Evolutionary conservation across 2,329 filamentous ascomycete species (phyloP).

Genomic region (Colletotrichum graminicola): DNA sequence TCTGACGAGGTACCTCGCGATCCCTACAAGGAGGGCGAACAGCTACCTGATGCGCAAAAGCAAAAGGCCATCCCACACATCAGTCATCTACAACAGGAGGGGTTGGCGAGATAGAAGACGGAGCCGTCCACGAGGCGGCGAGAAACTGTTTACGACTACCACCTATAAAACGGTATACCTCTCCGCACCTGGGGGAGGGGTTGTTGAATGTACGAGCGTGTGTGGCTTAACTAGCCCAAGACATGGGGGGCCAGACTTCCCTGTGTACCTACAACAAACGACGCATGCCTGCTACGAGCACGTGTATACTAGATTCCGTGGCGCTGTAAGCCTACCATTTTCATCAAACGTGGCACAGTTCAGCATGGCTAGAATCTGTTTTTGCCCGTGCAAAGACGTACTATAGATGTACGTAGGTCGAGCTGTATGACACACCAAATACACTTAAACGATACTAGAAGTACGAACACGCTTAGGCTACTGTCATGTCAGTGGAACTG

Average conservation of each 20-base stretch:
- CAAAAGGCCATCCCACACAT: constrained; percentile 32
- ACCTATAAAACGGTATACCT: neutral
- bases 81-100: constrained; percentile 34
- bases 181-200: neutral
- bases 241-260: neutral
- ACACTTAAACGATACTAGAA: neutral
- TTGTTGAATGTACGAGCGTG: neutral
- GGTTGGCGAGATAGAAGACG: constrained; percentile 29
- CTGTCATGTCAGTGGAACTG: neutral
- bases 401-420: neutral
- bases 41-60: constrained; percentile 23
- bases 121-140: neutral
- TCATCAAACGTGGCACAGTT: neutral
- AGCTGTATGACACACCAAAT: constrained; percentile 11
- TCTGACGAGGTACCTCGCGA: constrained; percentile 18
- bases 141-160: neutral
- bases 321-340: constrained; percentile 19
- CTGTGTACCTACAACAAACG: constrained; percentile 2
- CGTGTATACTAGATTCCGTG: constrained; percentile 8
- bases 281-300: neutral
- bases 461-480: neutral
- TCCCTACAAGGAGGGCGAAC: constrained; percentile 11
- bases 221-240: neutral
- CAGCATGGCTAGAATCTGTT: neutral
- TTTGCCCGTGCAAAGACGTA: neutral